These are phyloP conservation scores for Eucalyptus dawsonii DNA, from an alignment of 345 rosid species.

Conservation along the genomic window DNA sequence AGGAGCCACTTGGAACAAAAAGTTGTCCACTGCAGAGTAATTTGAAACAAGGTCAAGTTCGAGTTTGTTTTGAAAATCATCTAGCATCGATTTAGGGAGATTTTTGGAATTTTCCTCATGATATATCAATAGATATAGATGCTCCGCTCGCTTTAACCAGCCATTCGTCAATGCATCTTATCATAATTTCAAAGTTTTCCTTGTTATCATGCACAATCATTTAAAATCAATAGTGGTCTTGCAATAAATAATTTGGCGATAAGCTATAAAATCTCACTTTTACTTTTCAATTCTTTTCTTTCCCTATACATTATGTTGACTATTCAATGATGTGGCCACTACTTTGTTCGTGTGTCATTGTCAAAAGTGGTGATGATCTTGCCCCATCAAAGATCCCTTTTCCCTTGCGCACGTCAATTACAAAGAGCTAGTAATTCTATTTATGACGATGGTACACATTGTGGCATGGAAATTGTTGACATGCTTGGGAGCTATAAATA, in stretches of 20 bases:
- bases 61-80: not conserved
- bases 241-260: not conserved
- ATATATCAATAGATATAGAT: not conserved
- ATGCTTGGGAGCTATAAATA: not conserved
- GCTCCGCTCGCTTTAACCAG: not conserved
- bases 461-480: not conserved
- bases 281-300: not conserved
- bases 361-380: not conserved
- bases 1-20: not conserved
- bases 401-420: not conserved
- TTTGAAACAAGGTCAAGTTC: not conserved
- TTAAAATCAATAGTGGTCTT: not conserved
- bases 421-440: not conserved
- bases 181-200: not conserved
- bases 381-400: not conserved
- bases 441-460: not conserved
- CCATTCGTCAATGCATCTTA: not conserved
- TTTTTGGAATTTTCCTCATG: not conserved
- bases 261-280: not conserved
- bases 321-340: not conserved
- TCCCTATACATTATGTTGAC: not conserved
- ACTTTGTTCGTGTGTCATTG: not conserved
- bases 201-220: not conserved
- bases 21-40: not conserved
- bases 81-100: not conserved